phyloP scores from a whole-genome alignment of 139 green algal species.

The Nannochloris sp. region DNA sequence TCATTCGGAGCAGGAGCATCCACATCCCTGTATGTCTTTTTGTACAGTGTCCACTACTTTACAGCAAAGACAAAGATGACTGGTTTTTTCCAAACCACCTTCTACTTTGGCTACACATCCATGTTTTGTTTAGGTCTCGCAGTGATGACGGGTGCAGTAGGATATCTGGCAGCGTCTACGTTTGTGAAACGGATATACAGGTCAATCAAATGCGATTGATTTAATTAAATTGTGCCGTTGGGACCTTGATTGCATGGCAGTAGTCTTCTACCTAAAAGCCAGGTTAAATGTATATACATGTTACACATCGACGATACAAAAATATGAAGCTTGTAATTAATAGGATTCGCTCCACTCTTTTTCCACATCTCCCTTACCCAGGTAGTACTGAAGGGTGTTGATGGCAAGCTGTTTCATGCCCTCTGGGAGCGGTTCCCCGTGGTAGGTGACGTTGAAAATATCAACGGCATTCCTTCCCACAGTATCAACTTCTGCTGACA shows the following conservation, averaged over 20 bases:
- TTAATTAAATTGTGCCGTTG: too few relatives aligned
- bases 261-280: background rate
- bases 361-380: conserved; percentile 73
- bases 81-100: conserved; percentile 92
- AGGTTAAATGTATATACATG: background rate
- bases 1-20: conserved; percentile 73
- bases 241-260: too few relatives aligned
- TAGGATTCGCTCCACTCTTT: conserved; percentile 81
- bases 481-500: conserved; percentile 78
- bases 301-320: background rate
- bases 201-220: conserved; percentile 84
- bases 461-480: conserved; percentile 58
- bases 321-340: conserved; percentile 33
- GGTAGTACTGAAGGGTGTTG: conserved; percentile 92
- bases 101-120: conserved; percentile 96
- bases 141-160: conserved; percentile 74
- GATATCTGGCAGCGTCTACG: conserved; percentile 65
- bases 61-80: conserved; percentile 94
- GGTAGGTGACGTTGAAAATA: conserved; percentile 86
- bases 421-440: conserved; percentile 72
- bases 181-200: conserved; percentile 91
- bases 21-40: conserved; percentile 82
- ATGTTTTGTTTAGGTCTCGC: conserved; percentile 80
- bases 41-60: conserved; percentile 90
- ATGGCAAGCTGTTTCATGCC: conserved; percentile 78